Evolutionary conservation across 495 filamentous ascomycete genomes (phyloP), one percentile per base, ranked within the genome.

Genomic region (Podospora comata): DNA sequence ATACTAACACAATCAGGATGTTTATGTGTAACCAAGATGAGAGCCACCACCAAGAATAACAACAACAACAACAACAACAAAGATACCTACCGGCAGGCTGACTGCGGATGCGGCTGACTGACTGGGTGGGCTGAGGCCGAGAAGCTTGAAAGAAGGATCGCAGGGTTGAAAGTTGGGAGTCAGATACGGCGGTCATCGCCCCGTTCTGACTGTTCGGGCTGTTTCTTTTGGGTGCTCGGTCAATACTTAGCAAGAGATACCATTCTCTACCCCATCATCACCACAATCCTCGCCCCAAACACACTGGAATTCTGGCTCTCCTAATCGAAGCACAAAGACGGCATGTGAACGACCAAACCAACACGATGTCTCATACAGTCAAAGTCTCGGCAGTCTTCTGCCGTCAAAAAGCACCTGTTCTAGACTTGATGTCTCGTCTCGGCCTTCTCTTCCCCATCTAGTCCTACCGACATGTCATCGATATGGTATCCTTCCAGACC

Each of bases 71-170:
- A 11, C 34, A 39, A 39, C 34, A 39, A 39, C 34, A 39, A 48
- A 48, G 39, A 11, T 48, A 16, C 39, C 39, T 48, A 16, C 39
- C 39, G 15, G 13, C 39, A 16, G 39, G 39, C 39, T 48, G 55
- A 58, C 55, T 58, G 55, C 55, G 55, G 55, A 19, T 58, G 55
- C 55, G 55, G 55, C 55, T 58, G 55, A 58, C 19, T 19, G 55
- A n/a, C 55, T 58, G 55, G 23, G 18, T 19, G n/a, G 55, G 55
- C 19, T 58, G 55, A 58, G 55, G 23, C 23, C n/a, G 23, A 58
- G 55, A 58, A 58, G 55, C 13, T 58, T 20, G n/a, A 58, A 58
- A 26, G 55, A 48, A 48, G 39, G 39, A 48, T 48, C 39, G 13
- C 13, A 48, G 15, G 39, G 9, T 11, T 5, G 39, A 11, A 13